Conservation (phyloP, 2,329 filamentous ascomycete genomes). For the Orbilia oligospora region DNA sequence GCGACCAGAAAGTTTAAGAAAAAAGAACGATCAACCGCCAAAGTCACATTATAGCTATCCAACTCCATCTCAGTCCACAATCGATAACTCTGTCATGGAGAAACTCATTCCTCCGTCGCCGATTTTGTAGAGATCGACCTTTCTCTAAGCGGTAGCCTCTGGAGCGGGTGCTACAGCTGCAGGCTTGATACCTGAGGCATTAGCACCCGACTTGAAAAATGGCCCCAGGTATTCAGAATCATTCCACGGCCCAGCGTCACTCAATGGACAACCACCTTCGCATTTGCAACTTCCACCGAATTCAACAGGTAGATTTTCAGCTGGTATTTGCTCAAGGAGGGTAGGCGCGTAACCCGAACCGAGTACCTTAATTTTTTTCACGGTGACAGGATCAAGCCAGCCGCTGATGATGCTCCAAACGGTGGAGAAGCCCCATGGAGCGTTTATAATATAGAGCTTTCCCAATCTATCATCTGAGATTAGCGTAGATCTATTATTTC, state of each 20-base stretch:
- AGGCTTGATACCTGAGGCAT: conserved; percentile 26
- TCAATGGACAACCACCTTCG: conserved; percentile 83
- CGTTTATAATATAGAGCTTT: conserved; percentile 97
- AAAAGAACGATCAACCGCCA: conserved; percentile 11
- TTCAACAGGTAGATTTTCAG: conserved; percentile 88
- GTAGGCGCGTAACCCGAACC: conserved; percentile 85
- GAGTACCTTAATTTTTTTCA: conserved; percentile 91
- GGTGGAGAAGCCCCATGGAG: conserved; percentile 91
- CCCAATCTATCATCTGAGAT: conserved; percentile 73
- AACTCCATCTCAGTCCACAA: conserved; percentile 1
- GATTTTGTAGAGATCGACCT: background rate
- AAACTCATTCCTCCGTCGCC: background rate
- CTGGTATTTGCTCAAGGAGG: conserved; percentile 84
- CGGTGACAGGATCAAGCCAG: conserved; percentile 96
- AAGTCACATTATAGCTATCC: conserved; percentile 33
- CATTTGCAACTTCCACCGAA: conserved; percentile 90
- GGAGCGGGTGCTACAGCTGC: conserved; percentile 7
- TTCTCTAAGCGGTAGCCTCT: conserved; percentile 34
- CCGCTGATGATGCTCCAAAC: conserved; percentile 90
- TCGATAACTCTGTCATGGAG: background rate
- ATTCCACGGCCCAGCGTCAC: conserved; percentile 91
- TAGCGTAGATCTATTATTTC: conserved; percentile 5
- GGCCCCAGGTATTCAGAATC: conserved; percentile 78
- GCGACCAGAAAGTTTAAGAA: background rate
- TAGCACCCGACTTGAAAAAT: conserved; percentile 65